A percentile compares a stretch with the other conserved stretches of the same genome.
Conservation (phyloP, 2,329 filamentous ascomycete genomes). For the Ilyonectria robusta region DNA sequence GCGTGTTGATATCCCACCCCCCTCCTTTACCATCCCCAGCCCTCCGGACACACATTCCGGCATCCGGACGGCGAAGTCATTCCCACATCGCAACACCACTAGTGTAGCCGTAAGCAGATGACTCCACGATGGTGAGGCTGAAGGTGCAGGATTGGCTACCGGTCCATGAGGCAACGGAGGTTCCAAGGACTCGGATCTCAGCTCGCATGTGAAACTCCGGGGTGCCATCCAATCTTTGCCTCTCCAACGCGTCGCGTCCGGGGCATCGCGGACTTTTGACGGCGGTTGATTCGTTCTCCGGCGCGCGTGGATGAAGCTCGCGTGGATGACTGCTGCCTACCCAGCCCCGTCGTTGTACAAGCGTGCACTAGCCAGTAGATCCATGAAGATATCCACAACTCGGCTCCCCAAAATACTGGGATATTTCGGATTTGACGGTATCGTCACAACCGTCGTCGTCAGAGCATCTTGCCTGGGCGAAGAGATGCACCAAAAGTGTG, state of each 20-base stretch:
- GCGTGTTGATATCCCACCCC: constrained; percentile 36
- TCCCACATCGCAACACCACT: constrained; percentile 22
- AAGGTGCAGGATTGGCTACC: constrained; percentile 14
- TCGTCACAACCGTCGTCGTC: constrained; percentile 15
- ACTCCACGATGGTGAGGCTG: constrained; percentile 30
- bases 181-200: constrained; percentile 26
- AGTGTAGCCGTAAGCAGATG: constrained; percentile 34
- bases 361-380: constrained; percentile 11
- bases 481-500: background rate
- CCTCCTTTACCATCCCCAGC: background rate
- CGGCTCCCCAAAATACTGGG: background rate
- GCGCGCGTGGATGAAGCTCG: constrained; percentile 20
- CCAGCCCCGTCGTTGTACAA: constrained; percentile 23
- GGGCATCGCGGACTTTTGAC: background rate
- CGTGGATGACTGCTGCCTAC: constrained; percentile 40
- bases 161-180: background rate
- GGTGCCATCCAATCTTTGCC: constrained; percentile 21
- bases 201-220: constrained; percentile 28
- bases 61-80: constrained; percentile 32
- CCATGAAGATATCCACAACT: constrained; percentile 16
- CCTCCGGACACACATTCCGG: constrained; percentile 19
- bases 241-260: background rate
- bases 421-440: background rate
- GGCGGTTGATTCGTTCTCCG: constrained; percentile 17
- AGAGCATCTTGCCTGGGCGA: constrained; percentile 11